Conservation (phyloP, 2,329 filamentous ascomycete genomes). For the Verticillium tricorpus region DNA sequence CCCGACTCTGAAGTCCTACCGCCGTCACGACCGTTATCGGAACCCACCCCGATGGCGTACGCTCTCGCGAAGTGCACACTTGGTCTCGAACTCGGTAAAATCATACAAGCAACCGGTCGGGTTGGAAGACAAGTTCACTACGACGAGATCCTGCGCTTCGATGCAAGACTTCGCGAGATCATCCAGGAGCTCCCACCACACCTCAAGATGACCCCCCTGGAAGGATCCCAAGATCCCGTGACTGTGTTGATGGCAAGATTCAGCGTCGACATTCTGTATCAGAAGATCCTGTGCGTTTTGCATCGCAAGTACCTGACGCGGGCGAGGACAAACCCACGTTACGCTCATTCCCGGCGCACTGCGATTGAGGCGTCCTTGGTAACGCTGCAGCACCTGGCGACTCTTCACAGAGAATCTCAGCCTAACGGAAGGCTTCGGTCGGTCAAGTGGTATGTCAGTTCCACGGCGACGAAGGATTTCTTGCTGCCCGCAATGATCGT, state of each 20-base stretch:
- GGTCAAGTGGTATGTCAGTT: constrained; percentile 74
- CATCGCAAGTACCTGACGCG: constrained; percentile 83
- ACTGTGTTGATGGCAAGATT: constrained; percentile 83
- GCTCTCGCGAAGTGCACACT: constrained; percentile 71
- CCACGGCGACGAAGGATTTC: constrained; percentile 80
- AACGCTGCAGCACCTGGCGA: constrained; percentile 71
- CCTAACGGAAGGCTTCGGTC: constrained; percentile 66
- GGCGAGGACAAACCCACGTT: constrained; percentile 73
- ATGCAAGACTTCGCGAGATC: constrained; percentile 56
- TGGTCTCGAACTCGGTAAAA: constrained; percentile 64
- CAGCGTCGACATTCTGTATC: constrained; percentile 77
- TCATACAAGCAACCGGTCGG: constrained; percentile 60
- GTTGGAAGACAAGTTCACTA: constrained; percentile 54
- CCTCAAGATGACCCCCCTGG: constrained; percentile 68
- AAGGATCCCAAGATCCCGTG: constrained; percentile 74
- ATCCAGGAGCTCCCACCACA: constrained; percentile 72
- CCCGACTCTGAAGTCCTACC: constrained; percentile 65
- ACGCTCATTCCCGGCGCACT: constrained; percentile 75
- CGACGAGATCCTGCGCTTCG: constrained; percentile 60
- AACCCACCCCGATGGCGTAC: constrained; percentile 73
- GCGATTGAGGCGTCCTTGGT: constrained; percentile 85
- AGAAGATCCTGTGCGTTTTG: constrained; percentile 83
- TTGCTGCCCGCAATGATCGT: constrained; percentile 81
- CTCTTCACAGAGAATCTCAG: constrained; percentile 70
- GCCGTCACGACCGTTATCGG: constrained; percentile 59